Base-by-base conservation (phyloP, 805 yeast species). In the Pichia nakasei region DNA sequence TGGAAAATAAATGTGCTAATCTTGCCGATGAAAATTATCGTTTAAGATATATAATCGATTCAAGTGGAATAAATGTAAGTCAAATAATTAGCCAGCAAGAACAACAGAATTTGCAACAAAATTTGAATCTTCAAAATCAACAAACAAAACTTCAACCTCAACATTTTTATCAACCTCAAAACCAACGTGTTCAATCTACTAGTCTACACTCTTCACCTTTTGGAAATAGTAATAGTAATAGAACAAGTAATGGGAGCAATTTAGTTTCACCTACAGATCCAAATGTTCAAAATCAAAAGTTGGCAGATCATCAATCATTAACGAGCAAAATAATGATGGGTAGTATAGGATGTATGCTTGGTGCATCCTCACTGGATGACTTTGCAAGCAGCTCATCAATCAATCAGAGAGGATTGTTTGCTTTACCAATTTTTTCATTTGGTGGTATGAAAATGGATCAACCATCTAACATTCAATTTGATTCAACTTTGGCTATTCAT, bases 281-380 rank as follows among this genome's bases (percentile, higher is more conserved):
- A 39, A 43, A 33, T 26, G 24, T 18, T 26, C 43, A 40, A 17
- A 38, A 44, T 19, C 49, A 47, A 35, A 20, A 33, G 6, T 35
- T 42, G 3, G 43, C 43, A 13, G 52, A 49, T 13, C 47, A 50
- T 35, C 44, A 44, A 22, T 53, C 59, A 17, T 50, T 65, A n/a
- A 54, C 70, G 11, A 73, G 70, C 48, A 79, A 77, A 56, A 54
- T 75, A 22, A 57, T 81, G 37, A 55, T 81, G 48, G 86, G 85
- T 15, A 82, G 85, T 19, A 66, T 80, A 67, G 80, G 83, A 21
- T 68, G 79, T 42, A 69, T 80, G 53, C 69, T 78, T 63, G 85
- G 85, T 22, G 71, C 82, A 3, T 73, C 82, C 1, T 64, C 78
- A 39, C 66, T 74, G 43, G 76, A 75, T 42, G 82, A 77, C 38